phyloP scores from a whole-genome alignment of 805 yeast species.

The Starmerella khaoyaiensis region DNA sequence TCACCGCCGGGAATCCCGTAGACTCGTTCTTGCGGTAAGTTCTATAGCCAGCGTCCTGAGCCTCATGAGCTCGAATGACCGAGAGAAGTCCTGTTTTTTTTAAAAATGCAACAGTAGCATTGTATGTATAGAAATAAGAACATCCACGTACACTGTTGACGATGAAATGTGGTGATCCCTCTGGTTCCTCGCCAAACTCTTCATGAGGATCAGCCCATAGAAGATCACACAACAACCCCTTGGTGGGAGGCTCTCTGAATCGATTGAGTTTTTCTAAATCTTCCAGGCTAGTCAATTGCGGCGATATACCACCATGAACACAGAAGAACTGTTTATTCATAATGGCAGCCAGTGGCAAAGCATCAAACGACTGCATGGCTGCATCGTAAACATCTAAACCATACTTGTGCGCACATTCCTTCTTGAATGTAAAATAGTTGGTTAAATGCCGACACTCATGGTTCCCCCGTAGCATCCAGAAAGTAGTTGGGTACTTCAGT shows the following conservation, averaged over 20 bases:
- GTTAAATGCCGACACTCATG: conserved; percentile 93
- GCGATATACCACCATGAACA: conserved; percentile 92
- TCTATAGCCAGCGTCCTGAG: conserved; percentile 93
- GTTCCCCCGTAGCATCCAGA: conserved; percentile 81
- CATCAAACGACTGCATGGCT: conserved; percentile 65
- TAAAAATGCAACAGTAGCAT: conserved; percentile 67
- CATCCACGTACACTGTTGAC: conserved; percentile 79
- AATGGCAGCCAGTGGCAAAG: conserved; percentile 81
- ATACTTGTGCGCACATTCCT: conserved; percentile 82
- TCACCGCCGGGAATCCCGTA: conserved; percentile 77
- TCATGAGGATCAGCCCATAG: conserved; percentile 96
- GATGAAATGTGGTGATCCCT: conserved; percentile 32
- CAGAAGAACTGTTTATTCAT: conserved; percentile 92
- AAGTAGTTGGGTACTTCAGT: conserved; percentile 55
- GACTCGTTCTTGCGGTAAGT: conserved; percentile 78
- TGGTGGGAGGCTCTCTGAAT: conserved; percentile 84
- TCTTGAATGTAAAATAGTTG: conserved; percentile 81
- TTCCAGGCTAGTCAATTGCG: conserved; percentile 56
- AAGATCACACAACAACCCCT: conserved; percentile 86
- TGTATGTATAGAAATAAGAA: conserved; percentile 76
- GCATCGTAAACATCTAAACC: conserved; percentile 49
- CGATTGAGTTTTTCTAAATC: conserved; percentile 62
- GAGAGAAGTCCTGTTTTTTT: conserved; percentile 65
- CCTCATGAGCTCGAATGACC: conserved; percentile 93
- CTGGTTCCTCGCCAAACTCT: conserved; percentile 54